Base-by-base conservation (phyloP, 2,329 filamentous ascomycete genomes). In the Penicillium concentricum region DNA sequence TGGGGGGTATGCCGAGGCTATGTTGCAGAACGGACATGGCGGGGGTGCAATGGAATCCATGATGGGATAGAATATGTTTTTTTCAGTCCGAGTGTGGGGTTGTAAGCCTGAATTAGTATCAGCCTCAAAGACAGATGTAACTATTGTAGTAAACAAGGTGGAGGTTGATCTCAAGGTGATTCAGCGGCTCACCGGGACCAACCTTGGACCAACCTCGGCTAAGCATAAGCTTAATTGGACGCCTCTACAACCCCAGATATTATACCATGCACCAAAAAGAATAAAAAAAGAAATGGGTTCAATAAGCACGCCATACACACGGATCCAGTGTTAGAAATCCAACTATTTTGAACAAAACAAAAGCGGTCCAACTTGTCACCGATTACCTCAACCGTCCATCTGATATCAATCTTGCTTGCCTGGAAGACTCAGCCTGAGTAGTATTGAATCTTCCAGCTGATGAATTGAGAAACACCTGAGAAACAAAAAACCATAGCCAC, bases 21-120 rank as follows among this genome's bases (percentile, higher is more conserved):
- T 86, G 56, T 69, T 77, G 75, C 84, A 87, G 70, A 87, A 87
- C 16, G 83, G 81, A 67, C 84, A 87, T 43, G 60, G 44, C 41
- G 61, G 24, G 26, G 56, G 45, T 46, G 60, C 15, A n/a, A 51
- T 51, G 39, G 55, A 53, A 2, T 60, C 37, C 61, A 67, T 69
- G 28, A 35, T 37, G 3, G 24, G 43, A 34, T 43, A 43, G 22
- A 35, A 16, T 12, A 13, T 1, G 22, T 32, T 42, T 22, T 42
- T 4, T 38, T n/a, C 6, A 13, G n/a, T 42, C 15, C 2, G 15
- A 22, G 1, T 22, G 13, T 18, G 10, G 13, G 5, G 7, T n/a
- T 5, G 15, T n/a, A 9, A 24, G n/a, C 9, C 8, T 20, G 20
- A 7, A 3, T 30, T 4, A 22, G 35, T 16, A 22, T 22, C 37